Conservation (phyloP, 2,329 filamentous ascomycete species). For the Elsinoe australis region DNA sequence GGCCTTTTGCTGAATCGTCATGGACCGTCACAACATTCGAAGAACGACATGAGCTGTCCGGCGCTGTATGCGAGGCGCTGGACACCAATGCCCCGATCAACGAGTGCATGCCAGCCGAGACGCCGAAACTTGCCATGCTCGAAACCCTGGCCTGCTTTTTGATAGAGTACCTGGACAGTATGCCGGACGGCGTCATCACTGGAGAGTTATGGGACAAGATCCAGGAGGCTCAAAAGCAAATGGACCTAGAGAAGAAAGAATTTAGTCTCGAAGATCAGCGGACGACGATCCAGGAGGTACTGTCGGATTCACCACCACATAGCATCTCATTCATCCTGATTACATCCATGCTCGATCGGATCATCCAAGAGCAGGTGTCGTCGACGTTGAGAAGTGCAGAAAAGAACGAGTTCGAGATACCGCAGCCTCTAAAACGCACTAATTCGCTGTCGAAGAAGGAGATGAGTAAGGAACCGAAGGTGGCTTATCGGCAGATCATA, state of each 20-base stretch:
- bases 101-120: conserved; percentile 55
- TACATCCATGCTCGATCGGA: conserved; percentile 62
- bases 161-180: conserved; percentile 62
- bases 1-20: conserved; percentile 52
- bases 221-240: conserved; percentile 48
- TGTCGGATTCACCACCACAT: conserved; percentile 65
- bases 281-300: conserved; percentile 61
- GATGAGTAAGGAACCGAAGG: conserved; percentile 40
- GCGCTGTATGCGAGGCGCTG: conserved; percentile 54
- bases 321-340: conserved; percentile 87
- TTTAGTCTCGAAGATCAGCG: conserved; percentile 49
- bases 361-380: conserved; percentile 47
- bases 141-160: conserved; percentile 68
- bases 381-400: conserved; percentile 19
- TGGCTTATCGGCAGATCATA: conserved; percentile 51
- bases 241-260: conserved; percentile 41
- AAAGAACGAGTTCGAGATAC: conserved; percentile 23
- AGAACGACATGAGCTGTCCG: conserved; percentile 39
- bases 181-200: conserved; percentile 74
- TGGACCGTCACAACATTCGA: conserved; percentile 39
- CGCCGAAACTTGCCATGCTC: conserved; percentile 58
- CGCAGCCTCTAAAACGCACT: conserved; percentile 26
- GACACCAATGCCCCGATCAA: conserved; percentile 61
- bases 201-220: conserved; percentile 62
- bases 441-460: conserved; percentile 31